Evolutionary conservation across 805 yeast species (phyloP).

Genomic region (Metahyphopichia silvanorum): DNA sequence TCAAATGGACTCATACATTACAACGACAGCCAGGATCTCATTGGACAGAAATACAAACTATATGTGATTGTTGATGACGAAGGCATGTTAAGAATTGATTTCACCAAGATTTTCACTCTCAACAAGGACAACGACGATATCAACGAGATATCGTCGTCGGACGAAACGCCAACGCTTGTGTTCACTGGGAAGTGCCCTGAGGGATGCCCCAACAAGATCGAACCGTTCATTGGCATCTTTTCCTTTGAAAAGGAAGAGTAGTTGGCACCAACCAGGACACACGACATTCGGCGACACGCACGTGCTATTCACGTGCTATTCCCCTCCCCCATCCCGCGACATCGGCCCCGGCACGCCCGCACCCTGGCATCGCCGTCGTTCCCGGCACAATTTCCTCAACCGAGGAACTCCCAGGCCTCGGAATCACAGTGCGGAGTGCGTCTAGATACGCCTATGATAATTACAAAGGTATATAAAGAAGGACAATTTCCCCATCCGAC

Average conservation of each 20-base stretch:
- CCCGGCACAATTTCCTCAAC: too few relatives aligned
- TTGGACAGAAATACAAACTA: slow-evolving; percentile 46
- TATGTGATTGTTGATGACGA: slow-evolving; percentile 48
- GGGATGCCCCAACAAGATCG: slow-evolving; percentile 49
- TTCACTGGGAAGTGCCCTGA: slow-evolving; percentile 52
- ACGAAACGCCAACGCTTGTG: slow-evolving; percentile 45
- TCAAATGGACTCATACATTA: slow-evolving; percentile 48
- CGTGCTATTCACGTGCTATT: not conserved
- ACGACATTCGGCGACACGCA: too few relatives aligned
- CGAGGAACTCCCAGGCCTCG: too few relatives aligned
- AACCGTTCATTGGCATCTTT: slow-evolving; percentile 54
- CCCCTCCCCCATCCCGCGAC: slow-evolving; percentile 1
- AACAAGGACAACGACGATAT: slow-evolving; percentile 1
- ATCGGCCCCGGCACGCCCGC: slow-evolving; percentile 1
- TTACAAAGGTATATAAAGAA: too few relatives aligned
- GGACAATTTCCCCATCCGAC: not conserved
- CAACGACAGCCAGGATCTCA: slow-evolving; percentile 44
- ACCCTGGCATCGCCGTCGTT: too few relatives aligned
- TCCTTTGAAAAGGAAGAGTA: slow-evolving; percentile 48
- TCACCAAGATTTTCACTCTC: slow-evolving; percentile 40
- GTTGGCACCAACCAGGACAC: too few relatives aligned
- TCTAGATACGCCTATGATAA: too few relatives aligned
- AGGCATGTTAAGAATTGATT: slow-evolving; percentile 47
- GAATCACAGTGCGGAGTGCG: too few relatives aligned
- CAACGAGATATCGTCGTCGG: slow-evolving; percentile 23